A percentile compares a stretch with the other conserved stretches of the same genome.
These are phyloP conservation scores for Pythium monospermum DNA, from an alignment of 352 stramenopile species.

Conservation along the genomic window DNA sequence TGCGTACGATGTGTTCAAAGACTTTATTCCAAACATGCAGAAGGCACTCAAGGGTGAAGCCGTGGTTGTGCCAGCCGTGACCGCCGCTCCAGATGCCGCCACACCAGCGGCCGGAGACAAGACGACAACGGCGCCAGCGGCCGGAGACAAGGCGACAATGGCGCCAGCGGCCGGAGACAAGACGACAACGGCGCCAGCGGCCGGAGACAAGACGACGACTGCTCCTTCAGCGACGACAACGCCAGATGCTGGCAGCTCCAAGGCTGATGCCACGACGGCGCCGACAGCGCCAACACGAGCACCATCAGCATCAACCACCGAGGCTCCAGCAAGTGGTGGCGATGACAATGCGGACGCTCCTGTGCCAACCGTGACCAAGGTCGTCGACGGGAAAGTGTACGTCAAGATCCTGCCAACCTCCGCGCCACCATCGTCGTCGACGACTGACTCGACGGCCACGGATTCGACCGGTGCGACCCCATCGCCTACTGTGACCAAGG, in stretches of 20 bases:
- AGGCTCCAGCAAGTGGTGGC: not conserved
- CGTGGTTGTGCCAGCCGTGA: constrained; percentile 5
- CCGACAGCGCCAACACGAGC: not conserved
- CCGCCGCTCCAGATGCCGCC: not conserved
- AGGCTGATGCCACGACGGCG: not conserved
- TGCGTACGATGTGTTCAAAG: constrained; percentile 56
- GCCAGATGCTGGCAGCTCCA: not conserved
- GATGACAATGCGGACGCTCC: not conserved
- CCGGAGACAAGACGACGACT: not conserved
- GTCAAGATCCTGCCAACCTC: constrained; percentile 6
- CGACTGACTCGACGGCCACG: not conserved
- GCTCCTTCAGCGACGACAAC: not conserved
- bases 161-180: too few species aligned
- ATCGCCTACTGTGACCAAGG: constrained; percentile 12
- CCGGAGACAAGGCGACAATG: not conserved
- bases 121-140: not conserved
- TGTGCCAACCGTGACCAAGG: constrained; percentile 11
- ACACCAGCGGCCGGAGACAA: not conserved
- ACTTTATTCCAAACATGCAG: constrained; percentile 49
- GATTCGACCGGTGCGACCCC: not conserved
- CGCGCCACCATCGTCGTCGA: not conserved
- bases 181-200: too few species aligned
- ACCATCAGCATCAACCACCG: too few species aligned
- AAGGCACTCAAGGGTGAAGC: constrained; percentile 36
- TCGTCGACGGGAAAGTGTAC: constrained; percentile 15